Evolutionary conservation across 2,329 filamentous ascomycete species (phyloP), one percentile per base, ranked within the genome.

Genomic region (Aspergillus fischeri): DNA sequence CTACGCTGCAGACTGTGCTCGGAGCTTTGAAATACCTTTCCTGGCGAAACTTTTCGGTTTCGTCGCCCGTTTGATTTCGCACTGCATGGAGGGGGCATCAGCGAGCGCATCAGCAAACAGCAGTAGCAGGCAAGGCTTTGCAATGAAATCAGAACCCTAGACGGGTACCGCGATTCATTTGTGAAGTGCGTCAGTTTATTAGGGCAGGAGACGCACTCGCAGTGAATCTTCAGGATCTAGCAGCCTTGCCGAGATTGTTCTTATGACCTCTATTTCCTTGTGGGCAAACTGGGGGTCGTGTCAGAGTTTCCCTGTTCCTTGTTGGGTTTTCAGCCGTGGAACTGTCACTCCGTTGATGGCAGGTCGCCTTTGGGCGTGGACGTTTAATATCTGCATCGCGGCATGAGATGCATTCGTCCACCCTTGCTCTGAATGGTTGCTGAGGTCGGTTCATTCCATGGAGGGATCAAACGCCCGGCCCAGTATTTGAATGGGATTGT

Each of bases 81-180:
- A 61, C 63, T 60, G 66, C 60, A 57, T 57, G 54, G 62, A 54
- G 67, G 60, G 57, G 71, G 70, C 70, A 75, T 78, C 77, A 82
- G 80, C 80, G 80, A 82, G 80, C 78, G 76, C 73, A 81, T 77
- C 75, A 79, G 79, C 77, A 71, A 75, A 71, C 68, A 47, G 9
- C 69, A 74, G 64, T 71, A 78, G 73, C 67, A 72, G 61, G 73
- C 65, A 61, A 60, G 56, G 60, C 57, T 55, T 47, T 27, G 44
- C 44, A 47, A 47, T 47, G 21, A 47, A 47, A 14, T 24, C 10
- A 14, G 11, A 47, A 25, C 4, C 44, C 21, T 24, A 11, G 21
- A 27, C 20, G 44, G 44, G 44, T 24, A 27, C 21, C 24, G 14
- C 48, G 50, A 28, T 56, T 63, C 54, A 64, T 25, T 47, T 47